Evolutionary conservation across 2,329 filamentous ascomycete genomes (phyloP).

Genomic region (Balansia obtecta): DNA sequence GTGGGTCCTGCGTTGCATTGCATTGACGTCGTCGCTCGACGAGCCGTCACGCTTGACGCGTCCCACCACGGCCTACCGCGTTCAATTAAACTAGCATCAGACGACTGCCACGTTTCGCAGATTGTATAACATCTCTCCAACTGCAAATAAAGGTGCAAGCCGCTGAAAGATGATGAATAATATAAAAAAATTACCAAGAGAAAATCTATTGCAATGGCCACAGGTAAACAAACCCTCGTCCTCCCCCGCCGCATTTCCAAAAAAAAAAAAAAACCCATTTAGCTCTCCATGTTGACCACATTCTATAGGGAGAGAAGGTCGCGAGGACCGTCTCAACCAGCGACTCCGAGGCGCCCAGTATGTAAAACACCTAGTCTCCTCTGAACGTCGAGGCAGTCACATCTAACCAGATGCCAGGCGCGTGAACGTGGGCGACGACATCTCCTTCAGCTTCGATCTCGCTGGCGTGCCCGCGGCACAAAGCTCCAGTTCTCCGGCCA

Average conservation of each 20-base stretch:
- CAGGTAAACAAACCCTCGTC: not conserved
- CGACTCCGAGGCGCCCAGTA: constrained; percentile 54
- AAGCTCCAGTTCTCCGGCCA: constrained; percentile 7
- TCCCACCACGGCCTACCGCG: not conserved
- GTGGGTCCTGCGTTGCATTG: not conserved
- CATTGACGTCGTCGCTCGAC: not conserved
- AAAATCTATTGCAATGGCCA: not conserved
- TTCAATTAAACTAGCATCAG: not conserved
- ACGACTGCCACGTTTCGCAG: not conserved
- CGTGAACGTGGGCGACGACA: constrained; percentile 46
- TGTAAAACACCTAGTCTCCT: constrained; percentile 11
- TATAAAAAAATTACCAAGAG: not conserved
- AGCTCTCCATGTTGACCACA: not conserved
- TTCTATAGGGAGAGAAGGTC: constrained; percentile 29
- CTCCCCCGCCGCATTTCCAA: not conserved
- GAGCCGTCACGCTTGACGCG: constrained; percentile 1
- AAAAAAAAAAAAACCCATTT: too few relatives aligned
- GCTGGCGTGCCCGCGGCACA: constrained; percentile 24
- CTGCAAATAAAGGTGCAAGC: too few relatives aligned
- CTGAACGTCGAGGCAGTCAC: not conserved
- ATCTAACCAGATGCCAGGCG: constrained; percentile 23
- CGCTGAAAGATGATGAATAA: not conserved
- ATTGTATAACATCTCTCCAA: too few relatives aligned
- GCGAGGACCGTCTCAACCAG: constrained; percentile 50
- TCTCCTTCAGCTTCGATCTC: constrained; percentile 44